Base-by-base conservation (phyloP, 805 yeast genomes). In the Candida schatavii region DNA sequence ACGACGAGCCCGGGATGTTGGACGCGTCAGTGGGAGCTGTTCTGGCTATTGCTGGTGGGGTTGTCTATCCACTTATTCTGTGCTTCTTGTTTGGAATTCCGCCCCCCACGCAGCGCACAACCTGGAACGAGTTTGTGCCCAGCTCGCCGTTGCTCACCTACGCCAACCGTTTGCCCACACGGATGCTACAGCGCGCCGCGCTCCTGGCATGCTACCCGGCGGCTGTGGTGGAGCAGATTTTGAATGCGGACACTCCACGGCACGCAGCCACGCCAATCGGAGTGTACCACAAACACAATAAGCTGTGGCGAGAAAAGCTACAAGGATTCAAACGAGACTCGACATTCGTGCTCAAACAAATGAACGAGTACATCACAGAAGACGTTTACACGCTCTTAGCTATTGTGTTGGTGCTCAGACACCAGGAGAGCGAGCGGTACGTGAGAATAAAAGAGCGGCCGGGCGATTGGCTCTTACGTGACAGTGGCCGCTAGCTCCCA, bases 361-460 rank as follows among this genome's bases (percentile, higher is more conserved):
- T 42, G n/a, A 30, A 21, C n/a, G 5, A 14, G 19, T 13, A 17
- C 18, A 23, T 18, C 33, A 10, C 22, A 11, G 42, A 36, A 9
- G 47, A 44, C 14, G 26, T 39, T 2, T 39, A 44, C 29, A 47
- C 41, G 3, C 35, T 46, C 20, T 39, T 42, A 18, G 29, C 39
- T 4, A 42, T 46, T 40, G 39, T 38, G 10, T 33, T 46, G 14
- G 46, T 44, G 3, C 37, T 46, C 17, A 39, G 37, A 23, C 44
- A 41, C 4, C 43, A 35, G 39, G 50, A 46, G 22, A 17, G 19
- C 10, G 41, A 36, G n/a, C 37, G 35, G 27, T 23, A 7, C 27
- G 10, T 11, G 11, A 23, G 27, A 11, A 23, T 23, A 23, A 23
- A 35, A 11, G 35, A 19, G 20, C 35, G 18, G 6, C 17, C 20